A percentile compares a stretch with the other conserved stretches of the same genome.
Conservation (phyloP, 805 yeast species). For the Candida schatavii region DNA sequence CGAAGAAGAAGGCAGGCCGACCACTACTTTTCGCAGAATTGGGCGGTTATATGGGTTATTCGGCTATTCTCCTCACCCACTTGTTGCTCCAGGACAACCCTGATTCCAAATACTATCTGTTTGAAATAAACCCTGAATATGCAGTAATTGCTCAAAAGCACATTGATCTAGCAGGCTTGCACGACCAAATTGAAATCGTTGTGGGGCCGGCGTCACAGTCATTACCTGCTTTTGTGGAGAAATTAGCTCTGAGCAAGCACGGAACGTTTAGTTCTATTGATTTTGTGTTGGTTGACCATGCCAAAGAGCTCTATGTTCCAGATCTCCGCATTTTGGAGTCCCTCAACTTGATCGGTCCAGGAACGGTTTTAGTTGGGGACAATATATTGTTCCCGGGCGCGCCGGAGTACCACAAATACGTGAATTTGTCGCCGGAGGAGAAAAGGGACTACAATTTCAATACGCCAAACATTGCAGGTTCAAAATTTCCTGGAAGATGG, state of each 20-base stretch:
- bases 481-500: constrained; percentile 36
- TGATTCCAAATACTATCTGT: constrained; percentile 29
- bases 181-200: constrained; percentile 25
- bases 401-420: constrained; percentile 38
- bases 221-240: constrained; percentile 22
- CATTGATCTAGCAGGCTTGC: constrained; percentile 33
- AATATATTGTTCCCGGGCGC: constrained; percentile 35
- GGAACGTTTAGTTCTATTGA: constrained; percentile 23
- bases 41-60: constrained; percentile 35
- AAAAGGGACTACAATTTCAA: constrained; percentile 27
- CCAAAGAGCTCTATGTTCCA: constrained; percentile 35
- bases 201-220: constrained; percentile 31
- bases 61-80: constrained; percentile 32
- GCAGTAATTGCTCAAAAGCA: constrained; percentile 28
- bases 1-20: constrained; percentile 7
- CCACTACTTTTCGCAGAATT: constrained; percentile 30
- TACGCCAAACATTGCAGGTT: constrained; percentile 25
- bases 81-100: constrained; percentile 19
- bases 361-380: constrained; percentile 39
- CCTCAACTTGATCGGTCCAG: constrained; percentile 35
- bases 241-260: constrained; percentile 8
- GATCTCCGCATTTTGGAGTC: constrained; percentile 43
- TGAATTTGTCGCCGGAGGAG: constrained; percentile 34
- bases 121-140: constrained; percentile 28
- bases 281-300: constrained; percentile 41